Evolutionary conservation across 805 yeast genomes (phyloP).

Genomic region (Zygotorulaspora danielsina): DNA sequence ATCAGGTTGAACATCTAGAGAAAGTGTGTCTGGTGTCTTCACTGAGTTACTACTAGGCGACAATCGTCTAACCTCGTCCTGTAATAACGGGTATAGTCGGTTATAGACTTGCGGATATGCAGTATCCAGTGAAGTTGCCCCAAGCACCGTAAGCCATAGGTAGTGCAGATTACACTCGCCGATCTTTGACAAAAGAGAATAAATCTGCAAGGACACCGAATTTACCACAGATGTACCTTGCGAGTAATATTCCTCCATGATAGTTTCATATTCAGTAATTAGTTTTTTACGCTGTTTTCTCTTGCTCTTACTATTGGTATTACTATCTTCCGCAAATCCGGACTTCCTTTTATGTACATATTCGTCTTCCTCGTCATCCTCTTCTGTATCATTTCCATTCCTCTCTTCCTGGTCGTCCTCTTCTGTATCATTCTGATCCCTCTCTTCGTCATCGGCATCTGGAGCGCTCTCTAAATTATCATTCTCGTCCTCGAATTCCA

Average conservation of each 20-base stretch:
- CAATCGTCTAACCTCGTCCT: slow-evolving; percentile 78
- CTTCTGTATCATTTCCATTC: slow-evolving; percentile 34
- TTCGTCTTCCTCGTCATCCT: slow-evolving; percentile 24
- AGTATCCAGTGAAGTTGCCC: slow-evolving; percentile 75
- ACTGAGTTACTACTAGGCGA: slow-evolving; percentile 38
- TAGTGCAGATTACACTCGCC: slow-evolving; percentile 70
- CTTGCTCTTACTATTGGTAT: slow-evolving; percentile 25
- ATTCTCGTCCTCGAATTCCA: slow-evolving; percentile 38
- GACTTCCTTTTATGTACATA: slow-evolving; percentile 20
- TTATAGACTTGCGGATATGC: slow-evolving; percentile 73
- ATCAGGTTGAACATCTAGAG: slow-evolving; percentile 70
- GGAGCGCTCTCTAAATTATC: slow-evolving; percentile 39
- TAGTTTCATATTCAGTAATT: slow-evolving; percentile 46
- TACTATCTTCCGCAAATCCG: slow-evolving; percentile 7
- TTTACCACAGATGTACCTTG: slow-evolving; percentile 77
- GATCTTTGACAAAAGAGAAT: slow-evolving; percentile 70
- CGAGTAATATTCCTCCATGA: slow-evolving; percentile 70
- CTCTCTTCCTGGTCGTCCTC: slow-evolving; percentile 29
- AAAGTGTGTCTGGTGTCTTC: slow-evolving; percentile 41
- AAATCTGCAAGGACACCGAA: slow-evolving; percentile 73
- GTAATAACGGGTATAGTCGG: slow-evolving; percentile 63
- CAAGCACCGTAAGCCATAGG: slow-evolving; percentile 86
- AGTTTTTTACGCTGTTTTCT: slow-evolving; percentile 41
- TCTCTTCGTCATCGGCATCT: slow-evolving; percentile 38
- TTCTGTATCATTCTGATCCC: slow-evolving; percentile 33